Conservation (phyloP, 352 stramenopile genomes). For the Phytophthora litchii region DNA sequence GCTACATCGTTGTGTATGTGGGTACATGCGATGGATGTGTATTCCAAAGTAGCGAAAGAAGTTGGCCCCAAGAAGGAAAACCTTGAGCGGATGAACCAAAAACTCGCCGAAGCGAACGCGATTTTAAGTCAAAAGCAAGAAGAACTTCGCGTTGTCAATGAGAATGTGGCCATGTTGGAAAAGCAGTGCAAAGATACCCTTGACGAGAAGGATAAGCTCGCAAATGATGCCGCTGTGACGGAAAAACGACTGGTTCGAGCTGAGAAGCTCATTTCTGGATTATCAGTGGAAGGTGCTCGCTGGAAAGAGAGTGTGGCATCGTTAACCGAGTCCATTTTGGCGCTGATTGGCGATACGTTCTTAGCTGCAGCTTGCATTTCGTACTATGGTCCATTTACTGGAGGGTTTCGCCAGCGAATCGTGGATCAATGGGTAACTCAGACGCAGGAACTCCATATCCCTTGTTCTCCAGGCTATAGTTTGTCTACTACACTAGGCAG, state of each 20-base stretch:
- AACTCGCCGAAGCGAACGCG: conserved; percentile 88
- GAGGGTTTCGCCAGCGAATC: conserved; percentile 81
- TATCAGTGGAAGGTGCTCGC: conserved; percentile 91
- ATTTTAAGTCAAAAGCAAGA: conserved; percentile 89
- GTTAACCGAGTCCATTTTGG: conserved; percentile 78
- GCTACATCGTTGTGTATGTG: conserved; percentile 94
- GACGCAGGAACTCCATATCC: conserved; percentile 70
- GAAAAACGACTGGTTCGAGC: conserved; percentile 89
- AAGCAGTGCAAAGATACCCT: conserved; percentile 91
- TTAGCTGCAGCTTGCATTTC: conserved; percentile 92
- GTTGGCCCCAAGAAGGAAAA: conserved; percentile 93
- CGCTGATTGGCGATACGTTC: conserved; percentile 93
- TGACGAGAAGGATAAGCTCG: conserved; percentile 92
- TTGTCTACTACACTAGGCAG: conserved; percentile 84
- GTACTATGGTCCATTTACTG: conserved; percentile 95
- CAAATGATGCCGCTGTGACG: conserved; percentile 84
- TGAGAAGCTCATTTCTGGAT: conserved; percentile 91
- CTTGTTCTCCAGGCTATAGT: conserved; percentile 75
- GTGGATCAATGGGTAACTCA: conserved; percentile 74
- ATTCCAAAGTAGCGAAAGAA: conserved; percentile 94
- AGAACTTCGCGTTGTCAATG: conserved; percentile 88
- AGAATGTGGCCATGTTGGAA: conserved; percentile 90
- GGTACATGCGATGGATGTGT: conserved; percentile 95
- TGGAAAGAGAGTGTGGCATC: conserved; percentile 91
- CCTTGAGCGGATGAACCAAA: conserved; percentile 92